Base-by-base conservation (phyloP, 345 rosid genomes). In the Eucalyptus regnans region DNA sequence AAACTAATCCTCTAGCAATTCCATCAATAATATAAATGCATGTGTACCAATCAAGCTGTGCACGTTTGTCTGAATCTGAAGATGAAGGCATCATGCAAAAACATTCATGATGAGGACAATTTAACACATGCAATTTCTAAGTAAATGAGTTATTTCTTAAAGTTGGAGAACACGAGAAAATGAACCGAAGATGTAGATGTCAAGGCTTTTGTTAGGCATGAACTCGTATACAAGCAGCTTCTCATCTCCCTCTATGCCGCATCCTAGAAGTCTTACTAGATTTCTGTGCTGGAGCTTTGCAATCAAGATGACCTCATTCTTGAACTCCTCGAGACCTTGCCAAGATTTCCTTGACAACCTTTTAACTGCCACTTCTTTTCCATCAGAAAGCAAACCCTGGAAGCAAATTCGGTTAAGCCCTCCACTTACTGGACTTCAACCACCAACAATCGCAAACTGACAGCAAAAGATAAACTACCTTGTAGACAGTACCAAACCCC, bases 141-240 rank as follows among this genome's bases (percentile, higher is more conserved):
- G 76, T 64, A n/a, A 64, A 64, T 64, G 18, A 64, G 37, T 29
- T 64, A 8, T 64, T 64, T 64, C 76, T 64, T 12, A 64, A 64
- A 20, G 33, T 27, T 43, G 86, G 15, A 54, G 37, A 23, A 1
- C n/a, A 31, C 5, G 50, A 25, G 50, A 46, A 37, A 50, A 71
- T 43, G n/a, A 16, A 93, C 95, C 91, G 84, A 92, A 94, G 49
- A 94, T 89, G 41, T 89, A 91, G 87, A 17, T n/a, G 71, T 93
- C 95, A 31, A 93, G 90, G 89, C 94, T 94, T 89, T 79, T 90
- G 89, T 94, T 93, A 5, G 91, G 91, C 92, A 94, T 83, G 88
- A 88, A 91, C 54, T 93, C 94, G 44, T 94, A 94, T 9, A 93
- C 49, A 15, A 94, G 88, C 89, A 93, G 90, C 86, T 88, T 87